phyloP scores from a whole-genome alignment of 192 early-diverging fungal genomes.

The Pilaira anomala region DNA sequence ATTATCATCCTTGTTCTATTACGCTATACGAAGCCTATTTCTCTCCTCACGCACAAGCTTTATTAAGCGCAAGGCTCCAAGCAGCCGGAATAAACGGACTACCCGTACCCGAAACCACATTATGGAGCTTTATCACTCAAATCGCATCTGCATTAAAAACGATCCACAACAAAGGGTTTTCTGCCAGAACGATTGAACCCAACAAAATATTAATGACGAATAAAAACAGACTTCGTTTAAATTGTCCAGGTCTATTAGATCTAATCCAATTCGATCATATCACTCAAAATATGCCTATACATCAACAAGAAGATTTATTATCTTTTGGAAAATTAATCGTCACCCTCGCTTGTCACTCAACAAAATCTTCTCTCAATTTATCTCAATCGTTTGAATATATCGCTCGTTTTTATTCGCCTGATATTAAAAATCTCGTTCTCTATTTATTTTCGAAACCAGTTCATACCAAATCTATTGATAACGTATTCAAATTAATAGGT shows the following conservation, averaged over 20 bases:
- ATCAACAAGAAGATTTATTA: conserved; percentile 80
- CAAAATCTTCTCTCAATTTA: conserved; percentile 65
- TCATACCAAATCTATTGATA: conserved; percentile 72
- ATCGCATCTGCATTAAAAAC: conserved; percentile 73
- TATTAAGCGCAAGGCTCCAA: conserved; percentile 35
- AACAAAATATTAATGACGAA: conserved; percentile 83
- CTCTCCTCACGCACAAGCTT: conserved; percentile 46
- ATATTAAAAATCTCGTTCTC: conserved; percentile 81
- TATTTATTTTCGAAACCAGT: conserved; percentile 75
- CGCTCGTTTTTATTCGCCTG: conserved; percentile 67
- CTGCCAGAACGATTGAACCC: conserved; percentile 73
- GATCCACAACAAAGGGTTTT: conserved; percentile 80
- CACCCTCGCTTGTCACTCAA: conserved; percentile 71
- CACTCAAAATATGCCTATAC: background rate
- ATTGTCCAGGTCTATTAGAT: conserved; percentile 71
- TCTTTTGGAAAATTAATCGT: conserved; percentile 80
- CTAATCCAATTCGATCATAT: conserved; percentile 65
- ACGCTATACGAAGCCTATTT: conserved; percentile 73
- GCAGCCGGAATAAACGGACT: conserved; percentile 30
- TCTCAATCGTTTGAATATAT: conserved; percentile 77
- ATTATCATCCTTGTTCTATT: conserved; percentile 83
- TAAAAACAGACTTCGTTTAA: conserved; percentile 75
- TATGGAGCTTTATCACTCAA: conserved; percentile 85
- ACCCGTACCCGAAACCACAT: conserved; percentile 59
- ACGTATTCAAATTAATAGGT: conserved; percentile 74